phyloP scores from a whole-genome alignment of 169 alveolate genomes.

The Plasmodium inui region DNA sequence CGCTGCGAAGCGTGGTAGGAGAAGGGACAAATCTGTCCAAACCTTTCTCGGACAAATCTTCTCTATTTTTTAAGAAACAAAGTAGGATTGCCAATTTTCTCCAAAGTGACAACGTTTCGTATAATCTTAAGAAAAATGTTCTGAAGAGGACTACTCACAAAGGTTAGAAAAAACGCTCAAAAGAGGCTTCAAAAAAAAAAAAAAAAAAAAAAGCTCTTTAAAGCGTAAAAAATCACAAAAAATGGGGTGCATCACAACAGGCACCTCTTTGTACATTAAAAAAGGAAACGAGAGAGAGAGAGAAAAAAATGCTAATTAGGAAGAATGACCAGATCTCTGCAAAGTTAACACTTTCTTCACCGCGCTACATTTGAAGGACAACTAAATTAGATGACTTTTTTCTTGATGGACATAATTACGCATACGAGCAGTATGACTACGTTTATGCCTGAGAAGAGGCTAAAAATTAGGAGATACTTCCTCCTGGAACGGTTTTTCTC shows the following conservation, averaged over 20 bases:
- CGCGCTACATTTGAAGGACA: background rate
- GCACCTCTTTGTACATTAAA: background rate
- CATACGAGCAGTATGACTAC: conserved; percentile 23
- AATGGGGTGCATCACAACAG: background rate
- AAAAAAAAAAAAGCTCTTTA: background rate
- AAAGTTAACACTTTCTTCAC: background rate
- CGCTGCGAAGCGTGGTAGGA: background rate
- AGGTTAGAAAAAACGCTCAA: background rate
- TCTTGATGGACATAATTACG: conserved; percentile 25
- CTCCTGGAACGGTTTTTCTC: background rate
- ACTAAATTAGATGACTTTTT: conserved; percentile 30
- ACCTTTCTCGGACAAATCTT: background rate
- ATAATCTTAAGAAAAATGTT: background rate
- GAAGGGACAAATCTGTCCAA: background rate
- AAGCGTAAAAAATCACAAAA: background rate
- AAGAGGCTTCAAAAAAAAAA: background rate
- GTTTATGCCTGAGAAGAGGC: conserved; percentile 25
- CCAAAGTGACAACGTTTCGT: background rate
- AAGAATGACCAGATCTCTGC: background rate
- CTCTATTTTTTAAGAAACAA: background rate
- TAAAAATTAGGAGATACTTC: conserved; percentile 41
- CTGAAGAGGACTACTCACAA: background rate
- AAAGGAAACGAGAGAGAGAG: background rate
- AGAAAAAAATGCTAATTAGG: background rate
- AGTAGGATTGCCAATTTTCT: background rate